Evolutionary conservation across 176 grass and related monocot genomes (phyloP), one percentile per base, ranked within the genome.

Genomic region (Microstegium vimineum): DNA sequence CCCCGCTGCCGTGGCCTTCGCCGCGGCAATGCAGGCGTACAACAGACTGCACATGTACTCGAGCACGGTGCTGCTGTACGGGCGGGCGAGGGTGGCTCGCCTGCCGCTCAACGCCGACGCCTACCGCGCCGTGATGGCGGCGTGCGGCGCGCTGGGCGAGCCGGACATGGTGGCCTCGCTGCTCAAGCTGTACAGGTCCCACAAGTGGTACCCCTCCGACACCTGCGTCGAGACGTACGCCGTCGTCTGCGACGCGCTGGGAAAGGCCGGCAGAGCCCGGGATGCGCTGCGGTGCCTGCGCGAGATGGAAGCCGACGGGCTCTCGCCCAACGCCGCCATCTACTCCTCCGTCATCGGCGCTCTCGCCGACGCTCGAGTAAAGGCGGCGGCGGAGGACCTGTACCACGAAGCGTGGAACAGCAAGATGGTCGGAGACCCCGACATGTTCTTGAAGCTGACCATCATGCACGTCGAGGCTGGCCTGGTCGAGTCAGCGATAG

Each of bases 41-140:
- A 98, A 93, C 92, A 91, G 82, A 87, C 92, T 98, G 54, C 95
- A 91, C 72, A 98, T 98, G 95, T 90, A 91, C 86, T 85, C 73
- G 23, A 88, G 86, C 63, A 93, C 95, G 27, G 74, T 91, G 76
- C 86, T 90, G 62, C 82, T 89, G 83, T 90, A 86, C 37, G 80
- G 89, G 8, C 84, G 65, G 38, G 92, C 91, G 84, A 88, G 26
- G 86, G 51, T 77, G 18, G 89, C 82, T 14, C 76, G 80, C 65
- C 74, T 95, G 49, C 63, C 84, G 31, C 82, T 75, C 5, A 83
- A 82, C 84, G 78, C 90, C 10, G 75, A 65, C 52, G 85, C 81
- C 82, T 95, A 90, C 82, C 81, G 89, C 10, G 81, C 83, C 61
- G 88, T 83, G 27, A 93, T 95, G 84, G 76, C 87, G 68, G 90